phyloP scores from a whole-genome alignment of 108 stramenopile genomes.

The Schizochytrium sp. region DNA sequence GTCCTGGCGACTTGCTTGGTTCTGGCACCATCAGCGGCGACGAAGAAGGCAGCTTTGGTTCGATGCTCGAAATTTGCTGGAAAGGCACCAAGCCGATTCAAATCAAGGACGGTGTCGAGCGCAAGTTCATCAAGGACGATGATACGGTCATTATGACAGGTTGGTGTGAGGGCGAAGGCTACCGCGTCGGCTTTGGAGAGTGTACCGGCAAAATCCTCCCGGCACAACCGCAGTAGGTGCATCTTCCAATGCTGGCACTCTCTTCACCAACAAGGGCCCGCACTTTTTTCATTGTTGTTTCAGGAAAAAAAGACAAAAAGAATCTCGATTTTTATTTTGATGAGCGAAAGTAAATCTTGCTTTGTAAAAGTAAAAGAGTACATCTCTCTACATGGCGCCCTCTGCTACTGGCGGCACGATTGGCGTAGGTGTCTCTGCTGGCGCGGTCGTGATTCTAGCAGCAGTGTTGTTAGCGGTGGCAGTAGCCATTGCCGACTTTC shows the following conservation, averaged over 20 bases:
- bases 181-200: conserved; percentile 56
- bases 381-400: neutral
- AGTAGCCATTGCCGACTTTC: too few relatives aligned
- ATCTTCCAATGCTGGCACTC: neutral
- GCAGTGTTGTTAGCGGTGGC: too few relatives aligned
- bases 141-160: conserved; percentile 74
- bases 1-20: conserved; percentile 72
- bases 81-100: conserved; percentile 60
- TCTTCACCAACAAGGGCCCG: neutral
- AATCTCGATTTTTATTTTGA: too few relatives aligned
- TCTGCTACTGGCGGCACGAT: neutral
- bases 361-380: neutral
- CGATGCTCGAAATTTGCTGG: conserved; percentile 79
- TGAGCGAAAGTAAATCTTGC: neutral
- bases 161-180: conserved; percentile 50
- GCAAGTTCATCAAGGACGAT: conserved; percentile 75
- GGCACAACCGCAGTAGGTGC: conserved; percentile 32
- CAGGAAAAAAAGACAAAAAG: too few relatives aligned
- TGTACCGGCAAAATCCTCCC: conserved; percentile 61
- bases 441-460: too few relatives aligned
- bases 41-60: conserved; percentile 56
- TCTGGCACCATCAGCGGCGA: conserved; percentile 74
- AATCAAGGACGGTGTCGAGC: conserved; percentile 40
- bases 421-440: too few relatives aligned
- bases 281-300: neutral